Conservation (phyloP, 345 rosid species). For the Acer yangbiense region DNA sequence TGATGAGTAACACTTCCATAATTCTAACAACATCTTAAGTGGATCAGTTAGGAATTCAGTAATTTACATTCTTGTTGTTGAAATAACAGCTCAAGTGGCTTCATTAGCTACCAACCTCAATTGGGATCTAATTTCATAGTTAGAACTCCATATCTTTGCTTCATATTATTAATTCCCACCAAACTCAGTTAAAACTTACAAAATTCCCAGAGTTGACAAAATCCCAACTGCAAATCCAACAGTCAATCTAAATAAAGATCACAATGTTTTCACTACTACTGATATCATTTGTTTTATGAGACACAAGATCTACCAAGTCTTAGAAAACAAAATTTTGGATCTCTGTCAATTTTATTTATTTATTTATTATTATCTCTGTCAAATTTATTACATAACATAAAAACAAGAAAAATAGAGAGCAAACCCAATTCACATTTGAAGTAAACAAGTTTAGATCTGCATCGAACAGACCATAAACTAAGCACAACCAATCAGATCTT, state of each 20-base stretch:
- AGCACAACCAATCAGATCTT: not conserved
- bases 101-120: not conserved
- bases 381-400: not conserved
- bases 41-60: not conserved
- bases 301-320: slow-evolving; percentile 10
- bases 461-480: not conserved
- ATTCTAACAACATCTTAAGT: not conserved
- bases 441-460: slow-evolving; percentile 17
- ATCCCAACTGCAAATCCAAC: not conserved
- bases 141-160: not conserved
- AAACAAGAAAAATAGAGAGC: not conserved
- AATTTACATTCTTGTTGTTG: not conserved
- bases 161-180: not conserved
- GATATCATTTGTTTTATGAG: not conserved
- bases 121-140: not conserved
- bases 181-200: not conserved
- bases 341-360: not conserved
- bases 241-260: not conserved
- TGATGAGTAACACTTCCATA: not conserved
- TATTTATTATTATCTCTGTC: not conserved
- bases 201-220: not conserved
- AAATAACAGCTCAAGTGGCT: not conserved
- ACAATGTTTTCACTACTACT: not conserved
- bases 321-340: not conserved
- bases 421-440: slow-evolving; percentile 2